These are phyloP conservation scores for Amylocarpus encephaloides DNA, from an alignment of 2,329 filamentous ascomycete species.

Conservation along the genomic window DNA sequence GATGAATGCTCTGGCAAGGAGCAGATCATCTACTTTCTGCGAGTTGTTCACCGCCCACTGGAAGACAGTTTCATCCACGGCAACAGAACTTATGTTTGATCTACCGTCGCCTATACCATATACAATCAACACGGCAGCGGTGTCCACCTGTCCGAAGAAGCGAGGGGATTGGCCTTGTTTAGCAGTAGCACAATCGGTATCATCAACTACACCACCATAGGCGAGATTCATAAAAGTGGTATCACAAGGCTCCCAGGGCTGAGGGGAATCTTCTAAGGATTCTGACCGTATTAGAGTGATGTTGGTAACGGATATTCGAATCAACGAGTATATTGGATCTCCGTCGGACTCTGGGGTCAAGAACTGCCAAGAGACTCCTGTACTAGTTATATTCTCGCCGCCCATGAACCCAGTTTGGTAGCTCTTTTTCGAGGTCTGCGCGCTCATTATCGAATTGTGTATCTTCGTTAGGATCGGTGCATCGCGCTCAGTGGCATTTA, in stretches of 20 bases:
- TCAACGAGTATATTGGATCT: background rate
- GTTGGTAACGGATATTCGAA: conserved; percentile 2
- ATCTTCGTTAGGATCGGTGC: background rate
- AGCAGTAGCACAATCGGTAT: background rate
- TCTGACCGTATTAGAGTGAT: conserved; percentile 5
- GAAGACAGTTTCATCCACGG: background rate
- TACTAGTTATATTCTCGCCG: conserved; percentile 1
- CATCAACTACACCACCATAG: conserved; percentile 2
- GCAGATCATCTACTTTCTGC: background rate
- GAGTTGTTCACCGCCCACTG: conserved; percentile 1
- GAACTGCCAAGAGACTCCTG: conserved; percentile 2
- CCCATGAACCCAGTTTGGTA: background rate
- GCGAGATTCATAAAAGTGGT: background rate
- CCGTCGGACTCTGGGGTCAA: conserved; percentile 1
- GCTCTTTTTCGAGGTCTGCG: background rate
- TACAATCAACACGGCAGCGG: conserved; percentile 1
- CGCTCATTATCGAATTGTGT: background rate
- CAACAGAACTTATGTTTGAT: background rate
- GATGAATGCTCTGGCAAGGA: conserved; percentile 1
- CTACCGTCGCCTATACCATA: conserved; percentile 2
- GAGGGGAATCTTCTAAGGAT: background rate
- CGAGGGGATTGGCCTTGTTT: background rate
- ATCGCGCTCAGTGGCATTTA: background rate
- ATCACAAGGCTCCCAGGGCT: background rate
- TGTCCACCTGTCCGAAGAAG: conserved; percentile 4